phyloP scores from a whole-genome alignment of 2,329 filamentous ascomycete genomes.

The Cladosporium austrohemisphaericum region DNA sequence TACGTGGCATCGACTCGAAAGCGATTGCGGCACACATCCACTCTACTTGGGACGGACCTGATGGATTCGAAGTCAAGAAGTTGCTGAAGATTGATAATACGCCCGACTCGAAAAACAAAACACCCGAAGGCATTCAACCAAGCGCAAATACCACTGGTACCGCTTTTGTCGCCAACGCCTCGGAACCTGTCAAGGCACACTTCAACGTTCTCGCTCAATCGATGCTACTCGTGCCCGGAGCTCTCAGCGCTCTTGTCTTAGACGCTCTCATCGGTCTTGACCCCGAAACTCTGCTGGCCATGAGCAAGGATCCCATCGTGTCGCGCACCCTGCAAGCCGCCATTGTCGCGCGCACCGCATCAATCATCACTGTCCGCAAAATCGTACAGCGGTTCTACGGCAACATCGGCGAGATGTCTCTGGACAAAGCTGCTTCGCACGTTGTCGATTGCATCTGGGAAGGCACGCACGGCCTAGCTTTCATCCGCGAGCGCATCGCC shows the following conservation, averaged over 20 bases:
- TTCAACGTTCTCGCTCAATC: conserved; percentile 82
- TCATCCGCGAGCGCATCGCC: conserved; percentile 65
- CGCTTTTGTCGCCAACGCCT: conserved; percentile 14
- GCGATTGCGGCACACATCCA: conserved; percentile 56
- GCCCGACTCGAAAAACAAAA: conserved; percentile 14
- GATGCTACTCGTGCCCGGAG: conserved; percentile 71
- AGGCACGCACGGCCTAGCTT: conserved; percentile 60
- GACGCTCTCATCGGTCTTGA: conserved; percentile 50
- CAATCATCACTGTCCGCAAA: conserved; percentile 57
- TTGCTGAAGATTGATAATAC: conserved; percentile 56
- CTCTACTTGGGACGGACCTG: conserved; percentile 50
- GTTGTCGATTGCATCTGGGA: conserved; percentile 65
- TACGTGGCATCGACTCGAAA: conserved; percentile 58
- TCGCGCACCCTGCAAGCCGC: conserved; percentile 64
- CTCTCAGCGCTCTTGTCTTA: conserved; percentile 67
- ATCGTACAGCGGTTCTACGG: conserved; percentile 62
- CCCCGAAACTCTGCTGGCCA: conserved; percentile 51
- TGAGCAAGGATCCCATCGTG: conserved; percentile 59
- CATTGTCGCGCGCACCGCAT: conserved; percentile 52
- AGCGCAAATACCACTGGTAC: conserved; percentile 15
- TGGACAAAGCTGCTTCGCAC: conserved; percentile 61
- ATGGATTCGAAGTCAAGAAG: conserved; percentile 54
- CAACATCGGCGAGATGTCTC: conserved; percentile 56
- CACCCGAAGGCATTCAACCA: conserved; percentile 17
- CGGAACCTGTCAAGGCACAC: conserved; percentile 44